These are phyloP conservation scores for Gigaspora rosea DNA, from an alignment of 192 early-diverging fungal genomes.

Conservation along the genomic window DNA sequence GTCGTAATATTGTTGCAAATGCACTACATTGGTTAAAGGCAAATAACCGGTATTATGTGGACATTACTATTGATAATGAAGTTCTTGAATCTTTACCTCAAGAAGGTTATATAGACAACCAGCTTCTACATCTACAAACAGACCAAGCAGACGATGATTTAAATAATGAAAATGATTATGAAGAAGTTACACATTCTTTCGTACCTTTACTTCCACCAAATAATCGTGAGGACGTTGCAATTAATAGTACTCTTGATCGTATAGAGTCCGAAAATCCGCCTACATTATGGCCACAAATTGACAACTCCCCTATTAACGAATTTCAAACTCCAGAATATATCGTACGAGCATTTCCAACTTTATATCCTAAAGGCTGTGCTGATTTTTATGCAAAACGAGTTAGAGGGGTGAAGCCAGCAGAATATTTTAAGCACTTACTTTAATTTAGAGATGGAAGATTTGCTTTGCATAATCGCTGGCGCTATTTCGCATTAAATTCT, in stretches of 20 bases:
- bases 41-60: not conserved
- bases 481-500: not conserved
- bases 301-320: not conserved
- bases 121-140: not conserved
- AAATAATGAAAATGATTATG: not conserved
- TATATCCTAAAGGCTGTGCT: not conserved
- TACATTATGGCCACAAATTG: not conserved
- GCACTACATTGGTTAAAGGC: not conserved
- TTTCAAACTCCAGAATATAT: constrained; percentile 15
- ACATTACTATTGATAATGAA: not conserved
- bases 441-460: not conserved
- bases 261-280: not conserved
- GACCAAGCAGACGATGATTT: not conserved
- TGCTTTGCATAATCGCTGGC: not conserved
- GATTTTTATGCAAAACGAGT: not conserved
- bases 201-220: not conserved
- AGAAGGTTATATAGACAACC: not conserved
- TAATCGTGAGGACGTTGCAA: not conserved
- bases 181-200: not conserved
- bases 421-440: not conserved
- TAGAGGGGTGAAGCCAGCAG: not conserved
- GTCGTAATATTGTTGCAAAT: not conserved
- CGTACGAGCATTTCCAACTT: not conserved
- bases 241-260: not conserved
- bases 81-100: not conserved